phyloP scores from a whole-genome alignment of 495 filamentous ascomycete genomes.

The Neurospora pannonica region DNA sequence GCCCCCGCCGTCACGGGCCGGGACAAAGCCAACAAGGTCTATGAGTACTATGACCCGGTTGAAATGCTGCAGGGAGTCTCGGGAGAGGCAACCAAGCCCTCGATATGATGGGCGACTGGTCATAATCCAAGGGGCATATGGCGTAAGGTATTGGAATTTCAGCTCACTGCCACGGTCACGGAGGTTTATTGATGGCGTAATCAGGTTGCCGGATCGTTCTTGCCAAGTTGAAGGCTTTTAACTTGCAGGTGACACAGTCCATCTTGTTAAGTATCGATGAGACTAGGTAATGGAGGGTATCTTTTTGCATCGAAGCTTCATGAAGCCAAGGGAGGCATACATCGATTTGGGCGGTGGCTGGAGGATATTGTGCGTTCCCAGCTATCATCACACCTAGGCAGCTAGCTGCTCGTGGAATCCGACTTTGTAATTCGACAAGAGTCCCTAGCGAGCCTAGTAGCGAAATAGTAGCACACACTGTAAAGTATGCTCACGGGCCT shows the following conservation, averaged over 20 bases:
- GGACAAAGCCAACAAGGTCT: conserved; percentile 37
- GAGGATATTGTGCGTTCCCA: neutral
- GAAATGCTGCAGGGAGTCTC: conserved; percentile 8
- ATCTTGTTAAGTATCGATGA: neutral
- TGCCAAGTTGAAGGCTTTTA: neutral
- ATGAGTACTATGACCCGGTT: conserved; percentile 48
- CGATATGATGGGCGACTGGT: neutral
- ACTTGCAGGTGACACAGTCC: neutral
- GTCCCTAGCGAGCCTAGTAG: neutral
- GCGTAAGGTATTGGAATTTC: neutral
- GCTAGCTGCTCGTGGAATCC: neutral
- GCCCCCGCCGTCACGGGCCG: conserved; percentile 42
- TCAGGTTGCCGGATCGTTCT: neutral
- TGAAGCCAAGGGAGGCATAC: neutral
- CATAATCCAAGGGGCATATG: neutral
- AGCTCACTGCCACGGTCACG: neutral
- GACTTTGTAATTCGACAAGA: neutral
- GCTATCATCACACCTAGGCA: neutral
- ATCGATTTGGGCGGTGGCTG: neutral
- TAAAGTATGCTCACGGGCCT: neutral
- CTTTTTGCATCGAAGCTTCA: neutral
- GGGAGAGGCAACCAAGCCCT: neutral
- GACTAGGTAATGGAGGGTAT: neutral
- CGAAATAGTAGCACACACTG: neutral
- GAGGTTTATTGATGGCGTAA: neutral